phyloP scores from a whole-genome alignment of 805 yeast species.

The Yueomyces sinensis region DNA sequence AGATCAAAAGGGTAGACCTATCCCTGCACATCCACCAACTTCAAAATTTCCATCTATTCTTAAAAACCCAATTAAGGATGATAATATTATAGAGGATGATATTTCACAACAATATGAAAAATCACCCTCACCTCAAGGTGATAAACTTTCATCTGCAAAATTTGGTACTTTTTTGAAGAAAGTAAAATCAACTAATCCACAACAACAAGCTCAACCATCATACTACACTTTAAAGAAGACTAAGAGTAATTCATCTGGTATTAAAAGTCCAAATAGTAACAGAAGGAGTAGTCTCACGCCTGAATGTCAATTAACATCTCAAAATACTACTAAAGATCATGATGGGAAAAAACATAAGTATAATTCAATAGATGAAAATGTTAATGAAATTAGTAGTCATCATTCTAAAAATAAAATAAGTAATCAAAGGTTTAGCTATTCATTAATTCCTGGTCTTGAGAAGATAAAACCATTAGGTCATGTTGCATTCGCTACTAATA shows the following conservation, averaged over 20 bases:
- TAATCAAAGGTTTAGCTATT: neutral
- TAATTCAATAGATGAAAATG: neutral
- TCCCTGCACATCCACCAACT: constrained; percentile 38
- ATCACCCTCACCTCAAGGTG: constrained; percentile 1
- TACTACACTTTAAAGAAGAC: no score
- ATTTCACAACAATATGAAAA: neutral
- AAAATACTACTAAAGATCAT: no score
- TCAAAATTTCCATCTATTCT: constrained; percentile 40
- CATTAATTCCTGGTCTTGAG: constrained; percentile 29
- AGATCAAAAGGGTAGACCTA: constrained; percentile 29
- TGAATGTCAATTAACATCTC: no score
- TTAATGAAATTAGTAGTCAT: constrained; percentile 6
- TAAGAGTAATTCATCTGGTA: neutral
- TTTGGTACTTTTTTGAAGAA: constrained; percentile 23
- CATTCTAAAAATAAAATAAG: constrained; percentile 18
- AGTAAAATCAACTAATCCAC: constrained; percentile 13
- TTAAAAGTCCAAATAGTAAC: constrained; percentile 9
- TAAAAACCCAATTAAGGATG: constrained; percentile 11
- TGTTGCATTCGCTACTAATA: constrained; percentile 67
- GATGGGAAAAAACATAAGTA: no score
- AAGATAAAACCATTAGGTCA: constrained; percentile 35
- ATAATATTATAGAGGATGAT: no score
- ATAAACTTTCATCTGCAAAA: constrained; percentile 9
- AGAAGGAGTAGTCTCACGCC: neutral
- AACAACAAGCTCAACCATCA: neutral